These are phyloP conservation scores for Lipomyces yamadae DNA, from an alignment of 805 yeast genomes.

Conservation along the genomic window DNA sequence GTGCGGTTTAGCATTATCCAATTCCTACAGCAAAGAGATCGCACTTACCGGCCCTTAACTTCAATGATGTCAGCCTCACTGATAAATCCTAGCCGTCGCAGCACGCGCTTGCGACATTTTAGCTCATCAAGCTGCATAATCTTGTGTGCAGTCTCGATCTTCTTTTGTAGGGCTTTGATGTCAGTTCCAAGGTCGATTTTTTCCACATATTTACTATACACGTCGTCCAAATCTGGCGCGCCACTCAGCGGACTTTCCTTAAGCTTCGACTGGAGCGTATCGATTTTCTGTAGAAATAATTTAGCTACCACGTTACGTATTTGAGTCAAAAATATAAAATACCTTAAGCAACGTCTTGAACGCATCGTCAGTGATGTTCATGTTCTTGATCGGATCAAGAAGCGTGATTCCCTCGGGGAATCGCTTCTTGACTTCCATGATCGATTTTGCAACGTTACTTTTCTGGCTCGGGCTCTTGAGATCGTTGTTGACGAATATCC, in stretches of 20 bases:
- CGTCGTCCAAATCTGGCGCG: conserved; percentile 57
- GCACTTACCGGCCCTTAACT: conserved; percentile 73
- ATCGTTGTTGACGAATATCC: conserved; percentile 79
- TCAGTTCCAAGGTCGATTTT: conserved; percentile 67
- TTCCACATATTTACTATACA: conserved; percentile 66
- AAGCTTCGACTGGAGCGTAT: conserved; percentile 77
- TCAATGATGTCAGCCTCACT: conserved; percentile 88
- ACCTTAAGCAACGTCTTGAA: conserved; percentile 59
- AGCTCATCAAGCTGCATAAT: conserved; percentile 93
- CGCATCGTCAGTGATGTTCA: conserved; percentile 85
- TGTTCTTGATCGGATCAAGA: conserved; percentile 86
- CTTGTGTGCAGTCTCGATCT: conserved; percentile 82
- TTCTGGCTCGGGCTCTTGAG: conserved; percentile 53
- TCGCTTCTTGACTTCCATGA: conserved; percentile 78
- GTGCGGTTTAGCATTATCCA: not conserved
- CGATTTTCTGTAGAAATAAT: conserved; percentile 65
- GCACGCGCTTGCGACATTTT: conserved; percentile 88
- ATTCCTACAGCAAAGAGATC: not conserved
- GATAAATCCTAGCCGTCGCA: conserved; percentile 89
- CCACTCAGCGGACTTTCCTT: conserved; percentile 65
- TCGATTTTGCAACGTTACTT: conserved; percentile 67
- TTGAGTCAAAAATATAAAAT: not conserved
- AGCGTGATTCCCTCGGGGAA: conserved; percentile 91
- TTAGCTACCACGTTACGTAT: not conserved
- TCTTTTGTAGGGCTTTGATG: conserved; percentile 62